These are phyloP conservation scores for Bondarzewia mesenterica DNA, from an alignment of 1,284 basidiomycete genomes.

Conservation along the genomic window DNA sequence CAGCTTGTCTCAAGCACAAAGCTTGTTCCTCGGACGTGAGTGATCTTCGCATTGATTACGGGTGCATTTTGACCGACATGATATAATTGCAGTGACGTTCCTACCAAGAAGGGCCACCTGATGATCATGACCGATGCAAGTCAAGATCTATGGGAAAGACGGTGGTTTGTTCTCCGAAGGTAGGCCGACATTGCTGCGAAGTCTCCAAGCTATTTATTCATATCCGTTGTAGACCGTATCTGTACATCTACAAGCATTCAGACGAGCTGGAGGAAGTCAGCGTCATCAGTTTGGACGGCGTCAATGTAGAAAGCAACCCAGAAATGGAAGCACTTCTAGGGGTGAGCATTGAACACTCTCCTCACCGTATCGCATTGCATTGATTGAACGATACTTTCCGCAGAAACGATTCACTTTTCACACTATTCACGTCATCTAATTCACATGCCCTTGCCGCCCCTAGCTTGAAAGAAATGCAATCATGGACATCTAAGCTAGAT, in stretches of 20 bases:
- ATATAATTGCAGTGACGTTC: slow-evolving; percentile 61
- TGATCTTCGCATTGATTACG: no score
- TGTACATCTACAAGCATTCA: slow-evolving; percentile 78
- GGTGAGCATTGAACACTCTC: slow-evolving; percentile 40
- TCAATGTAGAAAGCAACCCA: slow-evolving; percentile 81
- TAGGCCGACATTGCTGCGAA: slow-evolving; percentile 23
- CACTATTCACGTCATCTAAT: slow-evolving; percentile 83
- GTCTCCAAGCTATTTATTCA: background rate
- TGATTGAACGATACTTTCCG: background rate
- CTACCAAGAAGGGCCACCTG: slow-evolving; percentile 81
- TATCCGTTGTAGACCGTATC: slow-evolving; percentile 61
- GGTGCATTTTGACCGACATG: no score
- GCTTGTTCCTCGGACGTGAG: slow-evolving; percentile 63
- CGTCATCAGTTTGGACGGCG: slow-evolving; percentile 78
- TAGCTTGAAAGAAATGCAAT: slow-evolving; percentile 70
- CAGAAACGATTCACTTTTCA: slow-evolving; percentile 82
- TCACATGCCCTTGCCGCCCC: slow-evolving; percentile 82
- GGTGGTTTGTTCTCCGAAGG: slow-evolving; percentile 88
- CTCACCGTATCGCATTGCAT: slow-evolving; percentile 10
- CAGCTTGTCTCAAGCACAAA: slow-evolving; percentile 70
- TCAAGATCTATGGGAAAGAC: slow-evolving; percentile 73
- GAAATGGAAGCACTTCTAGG: slow-evolving; percentile 83
- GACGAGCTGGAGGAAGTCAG: slow-evolving; percentile 80
- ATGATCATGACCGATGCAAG: slow-evolving; percentile 74
- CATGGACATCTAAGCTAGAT: slow-evolving; percentile 78